These are phyloP conservation scores for Diaporthe longicolla DNA, from an alignment of 2,329 filamentous ascomycete genomes.

Conservation along the genomic window DNA sequence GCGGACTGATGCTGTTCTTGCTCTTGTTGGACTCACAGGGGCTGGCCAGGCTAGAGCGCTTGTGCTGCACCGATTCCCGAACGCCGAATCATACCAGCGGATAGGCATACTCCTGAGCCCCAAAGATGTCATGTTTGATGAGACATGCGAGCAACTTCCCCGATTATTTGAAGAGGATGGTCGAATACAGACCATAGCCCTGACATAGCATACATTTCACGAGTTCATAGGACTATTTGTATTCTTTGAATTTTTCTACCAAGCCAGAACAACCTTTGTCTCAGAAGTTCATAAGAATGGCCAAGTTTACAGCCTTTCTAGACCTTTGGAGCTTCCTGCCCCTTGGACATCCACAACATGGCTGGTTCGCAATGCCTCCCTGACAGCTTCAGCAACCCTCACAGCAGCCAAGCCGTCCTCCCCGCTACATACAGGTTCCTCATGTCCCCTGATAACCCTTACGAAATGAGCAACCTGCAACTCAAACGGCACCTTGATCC, in stretches of 20 bases:
- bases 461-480: conserved; percentile 36
- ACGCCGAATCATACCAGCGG: neutral
- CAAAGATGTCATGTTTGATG: neutral
- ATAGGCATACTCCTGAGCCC: neutral
- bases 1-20: neutral
- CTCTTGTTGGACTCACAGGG: neutral
- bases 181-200: neutral
- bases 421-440: conserved; percentile 34
- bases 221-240: no score
- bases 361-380: conserved; percentile 29
- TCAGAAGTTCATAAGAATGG: no score
- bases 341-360: conserved; percentile 27
- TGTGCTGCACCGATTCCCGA: neutral
- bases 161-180: neutral
- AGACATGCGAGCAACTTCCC: neutral
- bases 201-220: neutral
- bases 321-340: no score
- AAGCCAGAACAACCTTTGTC: no score
- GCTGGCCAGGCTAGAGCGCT: neutral
- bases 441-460: conserved; percentile 13
- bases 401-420: conserved; percentile 39
- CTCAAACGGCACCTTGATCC: conserved; percentile 34
- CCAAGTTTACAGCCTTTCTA: no score
- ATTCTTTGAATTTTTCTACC: no score
- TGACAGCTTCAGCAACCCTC: conserved; percentile 37